These are phyloP conservation scores for Rubia tinctorum DNA, from an alignment of 305 asterid species.

Conservation along the genomic window DNA sequence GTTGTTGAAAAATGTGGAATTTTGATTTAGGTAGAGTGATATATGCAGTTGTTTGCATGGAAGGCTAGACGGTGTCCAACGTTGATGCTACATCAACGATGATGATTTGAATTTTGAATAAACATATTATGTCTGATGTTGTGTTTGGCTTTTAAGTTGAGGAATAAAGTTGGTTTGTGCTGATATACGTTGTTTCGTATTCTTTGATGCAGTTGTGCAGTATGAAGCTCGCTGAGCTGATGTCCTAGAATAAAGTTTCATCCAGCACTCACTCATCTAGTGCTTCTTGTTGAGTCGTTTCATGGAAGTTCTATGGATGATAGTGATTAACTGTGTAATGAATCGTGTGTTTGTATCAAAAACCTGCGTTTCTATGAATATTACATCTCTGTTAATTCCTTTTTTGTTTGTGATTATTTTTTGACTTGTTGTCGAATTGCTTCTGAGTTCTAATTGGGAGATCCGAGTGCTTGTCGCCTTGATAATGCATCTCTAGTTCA, in stretches of 20 bases:
- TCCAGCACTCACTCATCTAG: neutral
- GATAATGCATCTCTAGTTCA: neutral
- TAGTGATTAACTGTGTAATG: neutral
- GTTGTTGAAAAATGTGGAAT: neutral
- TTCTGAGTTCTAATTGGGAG: neutral
- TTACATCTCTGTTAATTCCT: neutral
- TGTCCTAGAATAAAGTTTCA: neutral
- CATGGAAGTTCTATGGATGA: neutral
- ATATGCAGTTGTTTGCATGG: neutral
- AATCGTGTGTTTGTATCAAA: neutral
- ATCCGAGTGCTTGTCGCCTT: neutral
- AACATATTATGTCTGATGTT: neutral
- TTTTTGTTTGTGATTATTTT: neutral
- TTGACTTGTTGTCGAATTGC: neutral
- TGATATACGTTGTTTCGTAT: slow-evolving; percentile 6
- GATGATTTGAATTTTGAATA: neutral
- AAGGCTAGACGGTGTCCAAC: neutral
- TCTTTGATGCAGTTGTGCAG: slow-evolving; percentile 53
- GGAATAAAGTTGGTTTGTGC: neutral
- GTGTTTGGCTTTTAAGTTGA: neutral
- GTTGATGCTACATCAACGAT: neutral
- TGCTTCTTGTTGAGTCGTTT: neutral
- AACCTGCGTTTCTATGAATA: neutral
- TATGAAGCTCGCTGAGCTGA: slow-evolving; percentile 49
- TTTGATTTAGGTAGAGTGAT: neutral